phyloP scores from a whole-genome alignment of 2,329 filamentous ascomycete species.

The Drechslerella coelobrocha region DNA sequence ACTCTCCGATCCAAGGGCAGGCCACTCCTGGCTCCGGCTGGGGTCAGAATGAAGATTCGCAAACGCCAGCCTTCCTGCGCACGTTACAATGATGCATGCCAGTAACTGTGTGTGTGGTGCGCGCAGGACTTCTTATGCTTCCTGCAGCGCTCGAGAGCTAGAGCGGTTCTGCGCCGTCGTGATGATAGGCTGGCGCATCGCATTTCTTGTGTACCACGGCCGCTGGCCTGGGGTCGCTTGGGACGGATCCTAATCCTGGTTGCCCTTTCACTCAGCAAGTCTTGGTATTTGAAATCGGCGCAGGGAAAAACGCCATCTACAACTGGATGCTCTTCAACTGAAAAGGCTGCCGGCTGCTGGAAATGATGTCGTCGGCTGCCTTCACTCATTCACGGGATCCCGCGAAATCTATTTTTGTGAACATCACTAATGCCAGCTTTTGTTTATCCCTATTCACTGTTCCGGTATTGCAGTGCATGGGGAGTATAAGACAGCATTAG shows the following conservation, averaged over 20 bases:
- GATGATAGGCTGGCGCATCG: slow-evolving; percentile 27
- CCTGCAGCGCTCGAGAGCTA: neutral
- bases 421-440: slow-evolving; percentile 2
- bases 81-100: slow-evolving; percentile 22
- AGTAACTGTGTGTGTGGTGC: too few relatives aligned
- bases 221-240: slow-evolving; percentile 40
- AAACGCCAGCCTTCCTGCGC: slow-evolving; percentile 40
- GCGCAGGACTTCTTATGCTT: neutral
- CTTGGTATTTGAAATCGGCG: slow-evolving; percentile 43
- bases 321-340: slow-evolving; percentile 3
- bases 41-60: slow-evolving; percentile 26
- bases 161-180: slow-evolving; percentile 24
- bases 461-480: too few relatives aligned
- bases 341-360: slow-evolving; percentile 22
- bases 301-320: slow-evolving; percentile 6
- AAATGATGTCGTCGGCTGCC: slow-evolving; percentile 24
- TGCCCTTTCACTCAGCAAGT: slow-evolving; percentile 5
- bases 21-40: slow-evolving; percentile 12
- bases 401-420: slow-evolving; percentile 38
- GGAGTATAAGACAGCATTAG: too few relatives aligned
- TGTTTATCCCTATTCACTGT: too few relatives aligned
- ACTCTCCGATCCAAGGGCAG: slow-evolving; percentile 13
- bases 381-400: slow-evolving; percentile 4
- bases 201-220: neutral
- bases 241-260: slow-evolving; percentile 32